These are phyloP conservation scores for Annulohypoxylon truncatum DNA, from an alignment of 2,329 filamentous ascomycete species.

Conservation along the genomic window DNA sequence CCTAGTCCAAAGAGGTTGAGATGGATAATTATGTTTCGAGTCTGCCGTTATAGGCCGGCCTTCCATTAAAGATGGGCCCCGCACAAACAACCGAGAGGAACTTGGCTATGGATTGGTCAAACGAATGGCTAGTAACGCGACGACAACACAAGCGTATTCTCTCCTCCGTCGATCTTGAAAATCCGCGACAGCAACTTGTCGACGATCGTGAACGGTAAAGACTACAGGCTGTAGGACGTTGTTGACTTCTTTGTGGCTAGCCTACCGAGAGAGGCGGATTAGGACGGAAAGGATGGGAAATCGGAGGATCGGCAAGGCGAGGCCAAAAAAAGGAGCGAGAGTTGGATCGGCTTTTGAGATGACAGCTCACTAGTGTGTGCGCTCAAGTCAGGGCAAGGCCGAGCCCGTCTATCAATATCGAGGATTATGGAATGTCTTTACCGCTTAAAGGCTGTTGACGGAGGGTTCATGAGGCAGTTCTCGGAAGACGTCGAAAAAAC, in stretches of 20 bases:
- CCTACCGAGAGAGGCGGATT: slow-evolving; percentile 10
- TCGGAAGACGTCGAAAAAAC: slow-evolving; percentile 24
- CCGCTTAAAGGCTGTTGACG: slow-evolving; percentile 33
- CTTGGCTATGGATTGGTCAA: slow-evolving; percentile 36
- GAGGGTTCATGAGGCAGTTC: slow-evolving; percentile 30
- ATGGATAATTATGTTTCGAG: slow-evolving; percentile 60
- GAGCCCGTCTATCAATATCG: slow-evolving; percentile 41
- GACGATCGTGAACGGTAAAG: slow-evolving; percentile 12
- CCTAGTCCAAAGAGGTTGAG: slow-evolving; percentile 56
- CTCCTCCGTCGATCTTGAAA: slow-evolving; percentile 4
- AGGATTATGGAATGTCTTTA: slow-evolving; percentile 42
- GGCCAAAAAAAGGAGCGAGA: slow-evolving; percentile 41
- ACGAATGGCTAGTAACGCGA: slow-evolving; percentile 41
- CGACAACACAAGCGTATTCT: slow-evolving; percentile 10
- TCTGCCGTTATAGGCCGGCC: slow-evolving; percentile 62
- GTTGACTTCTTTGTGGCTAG: slow-evolving; percentile 18
- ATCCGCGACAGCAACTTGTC: slow-evolving; percentile 3
- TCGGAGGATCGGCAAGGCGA: slow-evolving; percentile 40
- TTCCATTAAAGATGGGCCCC: slow-evolving; percentile 61
- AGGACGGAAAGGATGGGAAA: slow-evolving; percentile 12
- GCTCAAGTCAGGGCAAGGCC: slow-evolving; percentile 22
- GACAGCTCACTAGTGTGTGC: slow-evolving; percentile 31
- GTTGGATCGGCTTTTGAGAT: slow-evolving; percentile 17
- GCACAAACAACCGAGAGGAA: slow-evolving; percentile 44
- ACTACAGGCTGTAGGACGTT: neutral